These are phyloP conservation scores for Colletotrichum caudatum DNA, from an alignment of 2,329 filamentous ascomycete genomes.

Conservation along the genomic window DNA sequence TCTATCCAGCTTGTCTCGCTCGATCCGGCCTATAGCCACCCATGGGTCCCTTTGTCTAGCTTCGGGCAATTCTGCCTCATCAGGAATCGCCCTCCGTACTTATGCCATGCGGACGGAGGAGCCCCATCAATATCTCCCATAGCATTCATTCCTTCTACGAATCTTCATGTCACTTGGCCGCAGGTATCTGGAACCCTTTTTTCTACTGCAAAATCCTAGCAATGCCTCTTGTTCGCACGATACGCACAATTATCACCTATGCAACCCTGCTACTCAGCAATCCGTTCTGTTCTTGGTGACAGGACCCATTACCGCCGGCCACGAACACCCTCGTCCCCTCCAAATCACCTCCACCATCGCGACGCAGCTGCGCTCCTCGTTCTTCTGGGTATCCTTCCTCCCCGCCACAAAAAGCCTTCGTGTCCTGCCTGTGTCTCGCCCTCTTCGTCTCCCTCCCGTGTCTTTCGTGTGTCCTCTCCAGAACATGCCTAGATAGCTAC, in stretches of 20 bases:
- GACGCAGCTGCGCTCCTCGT: neutral
- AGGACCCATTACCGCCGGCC: neutral
- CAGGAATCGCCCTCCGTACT: neutral
- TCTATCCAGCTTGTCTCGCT: too few species aligned
- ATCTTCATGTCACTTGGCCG: neutral
- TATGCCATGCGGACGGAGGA: neutral
- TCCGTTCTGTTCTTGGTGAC: neutral
- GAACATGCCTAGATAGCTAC: too few species aligned
- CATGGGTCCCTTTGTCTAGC: neutral
- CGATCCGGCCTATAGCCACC: neutral
- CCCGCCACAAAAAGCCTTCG: conserved; percentile 11
- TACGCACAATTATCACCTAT: neutral
- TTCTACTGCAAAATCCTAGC: neutral
- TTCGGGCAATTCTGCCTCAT: too few species aligned
- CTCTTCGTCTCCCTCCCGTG: neutral
- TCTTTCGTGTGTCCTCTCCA: conserved; percentile 10
- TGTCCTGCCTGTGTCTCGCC: neutral
- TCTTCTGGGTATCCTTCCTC: conserved; percentile 34
- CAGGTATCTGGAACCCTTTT: too few species aligned
- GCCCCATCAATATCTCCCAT: neutral
- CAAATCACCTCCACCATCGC: neutral
- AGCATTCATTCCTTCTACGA: neutral
- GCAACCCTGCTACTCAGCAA: neutral
- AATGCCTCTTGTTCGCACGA: neutral
- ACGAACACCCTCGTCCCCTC: neutral